Evolutionary conservation across 805 yeast genomes (phyloP), one percentile per base, ranked within the genome.

Genomic region (Sungouiella blattae): DNA sequence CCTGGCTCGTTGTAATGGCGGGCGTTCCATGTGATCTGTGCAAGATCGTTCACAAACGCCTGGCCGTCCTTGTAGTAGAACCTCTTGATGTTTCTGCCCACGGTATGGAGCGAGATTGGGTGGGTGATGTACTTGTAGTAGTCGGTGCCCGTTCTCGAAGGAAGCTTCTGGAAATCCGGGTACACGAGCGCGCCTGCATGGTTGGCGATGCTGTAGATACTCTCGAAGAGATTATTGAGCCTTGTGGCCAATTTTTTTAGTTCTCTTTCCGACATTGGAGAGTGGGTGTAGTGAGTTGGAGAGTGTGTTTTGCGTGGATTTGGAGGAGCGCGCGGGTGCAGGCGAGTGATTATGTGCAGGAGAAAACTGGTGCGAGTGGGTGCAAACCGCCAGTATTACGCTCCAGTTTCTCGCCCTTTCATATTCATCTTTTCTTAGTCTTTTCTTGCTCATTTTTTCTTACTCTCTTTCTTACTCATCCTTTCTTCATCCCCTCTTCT

Each of bases 1-100:
- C 72, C 79, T 43, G 78, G 80, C 39, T 78, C 79, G 59, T 91
- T 91, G 60, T 82, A 91, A 30, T 81, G 75, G 41, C 86, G 76
- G 3, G 97, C 96, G 54, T 91, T 91, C 88, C 95, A 87, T 1
- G 87, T 75, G 34, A 91, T 83, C 57, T 86, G 94, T 0, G 83
- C 87, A 40, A 89, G 55, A 57, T 89, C 96, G 38, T 67, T 73
- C 24, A 89, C 63, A 57, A 87, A 88, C 29, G 78, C 80, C 47
- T 80, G 83, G 1, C 86, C 77, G 30, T 67, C 67, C 4, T 63
- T 56, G 62, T 88, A 89, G 40, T 61, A 62, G 32, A 58, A 60
- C 26, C 71, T 66, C 40, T 77, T 76, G 23, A 85, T 60, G 40
- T 75, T 70, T 45, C 79, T 73, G 38, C 75, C 79, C 38, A 89